Conservation (phyloP, 768 basidiomycete species). For the Boletellus ananas region DNA sequence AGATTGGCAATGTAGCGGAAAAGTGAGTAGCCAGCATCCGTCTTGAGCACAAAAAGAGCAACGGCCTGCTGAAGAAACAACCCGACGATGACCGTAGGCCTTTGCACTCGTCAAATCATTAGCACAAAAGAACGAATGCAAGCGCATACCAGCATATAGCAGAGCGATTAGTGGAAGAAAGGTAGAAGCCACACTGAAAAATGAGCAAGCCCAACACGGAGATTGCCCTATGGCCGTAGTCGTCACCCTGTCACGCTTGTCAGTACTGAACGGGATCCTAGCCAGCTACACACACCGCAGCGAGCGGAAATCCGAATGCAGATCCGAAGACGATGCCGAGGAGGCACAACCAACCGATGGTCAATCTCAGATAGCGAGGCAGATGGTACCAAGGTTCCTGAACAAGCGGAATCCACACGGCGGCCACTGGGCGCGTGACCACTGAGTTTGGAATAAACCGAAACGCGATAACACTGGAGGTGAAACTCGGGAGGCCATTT, state of each 20-base stretch:
- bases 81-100: slow-evolving; percentile 87
- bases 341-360: slow-evolving; percentile 73
- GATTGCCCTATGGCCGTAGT: slow-evolving; percentile 78
- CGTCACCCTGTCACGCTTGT: slow-evolving; percentile 43
- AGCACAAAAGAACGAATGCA: neutral
- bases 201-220: slow-evolving; percentile 75
- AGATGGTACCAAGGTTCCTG: slow-evolving; percentile 64
- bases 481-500: neutral
- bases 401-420: slow-evolving; percentile 65
- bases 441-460: slow-evolving; percentile 75
- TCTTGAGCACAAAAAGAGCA: slow-evolving; percentile 87
- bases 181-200: slow-evolving; percentile 75
- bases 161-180: slow-evolving; percentile 57
- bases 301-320: slow-evolving; percentile 75
- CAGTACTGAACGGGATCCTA: slow-evolving; percentile 11
- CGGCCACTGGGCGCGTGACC: slow-evolving; percentile 65
- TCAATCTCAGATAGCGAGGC: slow-evolving; percentile 51
- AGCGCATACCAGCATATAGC: slow-evolving; percentile 65
- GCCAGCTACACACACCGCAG: slow-evolving; percentile 38
- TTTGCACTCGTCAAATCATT: slow-evolving; percentile 22
- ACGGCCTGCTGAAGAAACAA: slow-evolving; percentile 81
- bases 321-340: slow-evolving; percentile 79
- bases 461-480: slow-evolving; percentile 67
- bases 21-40: slow-evolving; percentile 73
- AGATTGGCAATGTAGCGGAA: slow-evolving; percentile 82